Evolutionary conservation across 805 yeast species (phyloP), one percentile per base, ranked within the genome.

Genomic region (Cyberlindnera maritima): DNA sequence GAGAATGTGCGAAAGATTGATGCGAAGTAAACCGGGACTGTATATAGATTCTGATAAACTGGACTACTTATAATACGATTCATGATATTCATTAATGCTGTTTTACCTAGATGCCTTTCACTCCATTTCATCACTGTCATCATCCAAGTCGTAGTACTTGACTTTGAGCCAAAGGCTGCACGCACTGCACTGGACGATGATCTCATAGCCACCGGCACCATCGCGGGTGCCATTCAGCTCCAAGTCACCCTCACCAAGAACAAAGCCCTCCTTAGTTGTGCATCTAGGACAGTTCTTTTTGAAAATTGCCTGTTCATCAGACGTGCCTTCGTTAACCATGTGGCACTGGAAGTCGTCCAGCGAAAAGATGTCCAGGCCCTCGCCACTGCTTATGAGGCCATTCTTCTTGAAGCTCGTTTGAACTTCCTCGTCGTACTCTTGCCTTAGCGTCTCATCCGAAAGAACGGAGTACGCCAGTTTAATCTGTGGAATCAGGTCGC

Each of bases 141-240:
- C 67, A 2, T 62, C 69, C 11, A 61, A 46, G 53, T 80, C 90
- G 54, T 72, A 79, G 58, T 83, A 88, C 53, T 72, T 75, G 2
- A 92, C 90, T 42, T 80, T 80, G 21, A 92, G 65, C 96, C 97
- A 92, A 26, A 90, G 62, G 62, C 96, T 87, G 63, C 98, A 92
- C 28, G 86, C 81, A 12, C 68, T 61, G 62, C 98, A 92, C 58
- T 91, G 96, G 0, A 88, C 80, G 19, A 88, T 72, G 1, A 91
- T 74, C 52, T 84, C 85, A 53, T 71, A 83, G 1, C 82, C 76
- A 14, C 80, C 82, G 31, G 72, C 75, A 0, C 71, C 73, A 32
- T 69, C 67, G 2, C 62, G 54, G 0, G 76, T 72, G 0, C 81
- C 84, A 45, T 72, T 72, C 5, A 72, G 68, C 15, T 67, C 81